These are phyloP conservation scores for Pholiota molesta DNA, from an alignment of 768 basidiomycete species.

Conservation along the genomic window DNA sequence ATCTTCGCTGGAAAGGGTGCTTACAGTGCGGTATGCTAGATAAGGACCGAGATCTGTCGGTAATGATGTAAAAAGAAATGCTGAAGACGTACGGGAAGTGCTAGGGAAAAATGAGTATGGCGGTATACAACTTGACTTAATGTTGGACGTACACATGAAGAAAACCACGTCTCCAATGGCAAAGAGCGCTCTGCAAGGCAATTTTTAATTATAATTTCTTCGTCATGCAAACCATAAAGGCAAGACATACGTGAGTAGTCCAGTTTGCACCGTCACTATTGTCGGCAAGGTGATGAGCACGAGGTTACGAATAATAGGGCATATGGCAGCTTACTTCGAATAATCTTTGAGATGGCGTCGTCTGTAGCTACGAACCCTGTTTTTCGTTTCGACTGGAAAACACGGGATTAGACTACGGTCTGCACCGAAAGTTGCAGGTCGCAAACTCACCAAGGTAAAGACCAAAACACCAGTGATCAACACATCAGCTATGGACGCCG, in stretches of 20 bases:
- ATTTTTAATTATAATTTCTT: neutral
- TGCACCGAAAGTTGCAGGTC: neutral
- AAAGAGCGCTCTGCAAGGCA: slow-evolving; percentile 35
- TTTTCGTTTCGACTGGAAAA: slow-evolving; percentile 35
- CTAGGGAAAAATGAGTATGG: slow-evolving; percentile 18
- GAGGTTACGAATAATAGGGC: slow-evolving; percentile 13
- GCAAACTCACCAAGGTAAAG: slow-evolving; percentile 35
- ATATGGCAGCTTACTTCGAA: slow-evolving; percentile 27
- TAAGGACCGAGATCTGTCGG: neutral
- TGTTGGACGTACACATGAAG: slow-evolving; percentile 41
- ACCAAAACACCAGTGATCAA: slow-evolving; percentile 43
- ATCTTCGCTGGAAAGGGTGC: slow-evolving; percentile 13
- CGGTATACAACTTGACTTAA: neutral
- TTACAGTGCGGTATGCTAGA: slow-evolving; percentile 48
- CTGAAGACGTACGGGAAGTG: slow-evolving; percentile 34
- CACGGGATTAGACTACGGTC: neutral
- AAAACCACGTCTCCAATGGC: slow-evolving; percentile 46
- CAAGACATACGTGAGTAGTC: slow-evolving; percentile 44
- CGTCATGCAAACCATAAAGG: neutral
- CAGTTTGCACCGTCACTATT: slow-evolving; percentile 46
- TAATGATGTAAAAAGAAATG: neutral
- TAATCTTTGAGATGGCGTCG: slow-evolving; percentile 41
- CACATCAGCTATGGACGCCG: slow-evolving; percentile 44
- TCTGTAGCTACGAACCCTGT: slow-evolving; percentile 47
- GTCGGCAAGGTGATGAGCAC: neutral